Evolutionary conservation across 2,329 filamentous ascomycete genomes (phyloP), one percentile per base, ranked within the genome.

Genomic region (Davidsoniella eucalypti): DNA sequence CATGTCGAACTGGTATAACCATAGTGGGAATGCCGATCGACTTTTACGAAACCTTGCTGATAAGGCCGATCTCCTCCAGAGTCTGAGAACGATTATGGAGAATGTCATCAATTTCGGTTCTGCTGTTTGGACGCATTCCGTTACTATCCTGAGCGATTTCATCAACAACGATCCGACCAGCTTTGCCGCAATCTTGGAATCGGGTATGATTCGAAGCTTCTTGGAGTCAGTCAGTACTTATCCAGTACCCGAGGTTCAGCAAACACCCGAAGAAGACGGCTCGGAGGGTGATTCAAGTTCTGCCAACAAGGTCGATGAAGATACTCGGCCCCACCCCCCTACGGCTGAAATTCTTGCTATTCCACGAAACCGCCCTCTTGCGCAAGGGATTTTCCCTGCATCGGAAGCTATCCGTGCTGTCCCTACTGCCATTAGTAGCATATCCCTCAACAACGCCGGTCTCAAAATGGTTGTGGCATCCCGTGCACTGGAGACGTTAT

Each of bases 111-210:
- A 80, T 37, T 99, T 88, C 61, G 92, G 92, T 10, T 92, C 90
- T 2, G 82, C 92, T 53, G 87, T 96, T 4, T 99, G 92, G 92
- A 94, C 87, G 45, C 88, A 88, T 61, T 84, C 87, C 5, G 86
- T 94, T 54, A 88, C 82, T 50, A 90, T 95, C 51, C 70, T 98
- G 47, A 92, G 86, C 60, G 90, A 87, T 58, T 98, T 98, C 64
- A 94, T 99, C 58, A 93, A 99, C 65, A 95, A 96, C 61, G 92
- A 98, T 60, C 92, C 92, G 0, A 98, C 92, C 0, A 98, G 92
- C 63, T 98, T 94, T 62, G 83, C 87, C 25, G 87, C 94, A 21
- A 92, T 99, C 56, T 87, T 86, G 12, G 92, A 99, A 65, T 90
- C 92, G 47, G 87, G 87, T 18, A 74, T 98, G 57, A 88, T 92